Evolutionary conservation across 192 early-diverging fungal genomes (phyloP).

Genomic region (Irineochytrium annulatum): DNA sequence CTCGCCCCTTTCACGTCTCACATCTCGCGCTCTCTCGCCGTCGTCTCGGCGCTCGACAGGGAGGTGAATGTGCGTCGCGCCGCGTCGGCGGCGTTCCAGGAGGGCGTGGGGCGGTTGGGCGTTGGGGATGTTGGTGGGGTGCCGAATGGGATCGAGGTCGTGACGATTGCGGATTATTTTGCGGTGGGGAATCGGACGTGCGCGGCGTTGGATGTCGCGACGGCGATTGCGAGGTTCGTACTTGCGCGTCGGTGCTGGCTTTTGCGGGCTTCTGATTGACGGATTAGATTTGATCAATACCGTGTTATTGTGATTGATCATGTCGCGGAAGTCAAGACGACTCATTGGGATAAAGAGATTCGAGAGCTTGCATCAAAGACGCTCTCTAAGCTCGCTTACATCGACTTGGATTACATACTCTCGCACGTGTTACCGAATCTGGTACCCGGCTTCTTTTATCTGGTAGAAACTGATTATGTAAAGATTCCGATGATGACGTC

Average conservation of each 20-base stretch:
- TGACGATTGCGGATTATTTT: conserved; percentile 91
- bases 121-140: conserved; percentile 52
- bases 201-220: conserved; percentile 68
- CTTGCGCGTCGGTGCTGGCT: neutral
- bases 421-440: conserved; percentile 11
- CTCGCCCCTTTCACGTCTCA: conserved; percentile 58
- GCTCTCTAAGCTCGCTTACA: conserved; percentile 55
- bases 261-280: neutral
- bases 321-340: conserved; percentile 57
- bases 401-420: conserved; percentile 28
- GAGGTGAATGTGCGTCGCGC: conserved; percentile 92
- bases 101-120: conserved; percentile 82
- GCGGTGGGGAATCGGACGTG: conserved; percentile 77
- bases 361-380: conserved; percentile 73
- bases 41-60: conserved; percentile 82
- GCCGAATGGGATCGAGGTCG: conserved; percentile 89
- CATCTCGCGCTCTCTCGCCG: conserved; percentile 73
- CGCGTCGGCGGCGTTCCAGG: conserved; percentile 94
- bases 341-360: conserved; percentile 87
- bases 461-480: neutral
- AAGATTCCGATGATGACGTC: conserved; percentile 43
- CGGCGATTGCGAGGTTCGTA: conserved; percentile 66
- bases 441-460: conserved; percentile 9
- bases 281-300: conserved; percentile 70
- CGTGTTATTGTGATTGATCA: conserved; percentile 67